These are phyloP conservation scores for Cordyceps pruinosa DNA, from an alignment of 2,329 filamentous ascomycete species.

Conservation along the genomic window DNA sequence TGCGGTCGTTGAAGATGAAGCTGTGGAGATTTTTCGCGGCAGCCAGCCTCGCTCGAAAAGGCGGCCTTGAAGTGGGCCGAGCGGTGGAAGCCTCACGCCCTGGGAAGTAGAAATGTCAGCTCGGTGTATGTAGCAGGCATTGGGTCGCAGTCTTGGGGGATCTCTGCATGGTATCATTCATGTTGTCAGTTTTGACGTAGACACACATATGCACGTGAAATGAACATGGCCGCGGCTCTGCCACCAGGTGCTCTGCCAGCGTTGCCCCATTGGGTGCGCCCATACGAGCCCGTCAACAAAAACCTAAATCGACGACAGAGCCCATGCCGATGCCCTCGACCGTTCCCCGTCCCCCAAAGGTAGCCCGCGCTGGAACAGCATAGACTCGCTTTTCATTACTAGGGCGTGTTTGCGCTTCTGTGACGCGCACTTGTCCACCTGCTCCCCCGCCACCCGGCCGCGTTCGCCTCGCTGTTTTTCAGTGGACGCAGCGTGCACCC, in stretches of 20 bases:
- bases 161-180: not conserved
- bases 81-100: not conserved
- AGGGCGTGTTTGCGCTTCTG: no score
- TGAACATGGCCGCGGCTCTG: not conserved
- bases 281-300: slow-evolving; percentile 1
- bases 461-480: slow-evolving; percentile 16
- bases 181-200: no score
- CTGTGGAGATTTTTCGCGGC: slow-evolving; percentile 9
- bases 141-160: not conserved
- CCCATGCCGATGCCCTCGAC: not conserved
- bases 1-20: slow-evolving; percentile 18
- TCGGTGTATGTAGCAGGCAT: not conserved
- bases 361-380: no score
- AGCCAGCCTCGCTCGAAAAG: slow-evolving; percentile 2
- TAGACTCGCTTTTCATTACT: no score
- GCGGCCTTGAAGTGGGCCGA: slow-evolving; percentile 3
- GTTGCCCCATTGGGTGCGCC: not conserved
- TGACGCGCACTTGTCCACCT: slow-evolving; percentile 4
- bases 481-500: slow-evolving; percentile 7
- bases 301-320: not conserved
- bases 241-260: not conserved
- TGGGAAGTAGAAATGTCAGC: not conserved
- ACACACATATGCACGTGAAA: slow-evolving; percentile 1
- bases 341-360: no score
- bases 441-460: slow-evolving; percentile 14